Conservation (phyloP, 192 early-diverging fungal genomes). For the Entomortierella parvispora region DNA sequence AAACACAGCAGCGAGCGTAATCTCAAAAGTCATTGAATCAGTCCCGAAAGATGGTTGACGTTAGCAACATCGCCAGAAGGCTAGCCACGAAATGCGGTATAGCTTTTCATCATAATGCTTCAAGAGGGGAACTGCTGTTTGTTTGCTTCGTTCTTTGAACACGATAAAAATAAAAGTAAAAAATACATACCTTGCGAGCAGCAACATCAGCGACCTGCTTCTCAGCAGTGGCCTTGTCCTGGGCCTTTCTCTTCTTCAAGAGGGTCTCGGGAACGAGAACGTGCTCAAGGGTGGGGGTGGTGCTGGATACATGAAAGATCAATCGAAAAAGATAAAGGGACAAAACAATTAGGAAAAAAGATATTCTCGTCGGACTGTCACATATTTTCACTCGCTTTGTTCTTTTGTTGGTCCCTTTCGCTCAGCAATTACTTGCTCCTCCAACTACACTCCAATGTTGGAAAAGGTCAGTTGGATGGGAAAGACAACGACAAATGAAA, state of each 20-base stretch:
- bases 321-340: slow-evolving; percentile 4
- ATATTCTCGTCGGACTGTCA: slow-evolving; percentile 20
- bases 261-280: slow-evolving; percentile 80
- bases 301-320: slow-evolving; percentile 30
- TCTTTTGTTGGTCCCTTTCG: not conserved
- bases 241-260: slow-evolving; percentile 79
- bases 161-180: not conserved
- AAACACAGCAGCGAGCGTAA: slow-evolving; percentile 4
- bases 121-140: too few relatives aligned
- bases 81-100: slow-evolving; percentile 41
- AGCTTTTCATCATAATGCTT: slow-evolving; percentile 18
- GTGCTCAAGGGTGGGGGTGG: slow-evolving; percentile 66
- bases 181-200: slow-evolving; percentile 48
- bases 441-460: too few relatives aligned
- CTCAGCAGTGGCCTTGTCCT: slow-evolving; percentile 70
- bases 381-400: not conserved
- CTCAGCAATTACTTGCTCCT: too few relatives aligned
- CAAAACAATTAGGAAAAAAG: not conserved
- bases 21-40: slow-evolving; percentile 56
- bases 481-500: too few relatives aligned
- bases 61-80: slow-evolving; percentile 53
- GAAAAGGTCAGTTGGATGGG: too few relatives aligned
- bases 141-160: not conserved
- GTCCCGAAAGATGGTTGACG: slow-evolving; percentile 85
- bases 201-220: slow-evolving; percentile 56